Conservation (phyloP, 2,329 filamentous ascomycete species). For the Nigrograna mackinnonii region DNA sequence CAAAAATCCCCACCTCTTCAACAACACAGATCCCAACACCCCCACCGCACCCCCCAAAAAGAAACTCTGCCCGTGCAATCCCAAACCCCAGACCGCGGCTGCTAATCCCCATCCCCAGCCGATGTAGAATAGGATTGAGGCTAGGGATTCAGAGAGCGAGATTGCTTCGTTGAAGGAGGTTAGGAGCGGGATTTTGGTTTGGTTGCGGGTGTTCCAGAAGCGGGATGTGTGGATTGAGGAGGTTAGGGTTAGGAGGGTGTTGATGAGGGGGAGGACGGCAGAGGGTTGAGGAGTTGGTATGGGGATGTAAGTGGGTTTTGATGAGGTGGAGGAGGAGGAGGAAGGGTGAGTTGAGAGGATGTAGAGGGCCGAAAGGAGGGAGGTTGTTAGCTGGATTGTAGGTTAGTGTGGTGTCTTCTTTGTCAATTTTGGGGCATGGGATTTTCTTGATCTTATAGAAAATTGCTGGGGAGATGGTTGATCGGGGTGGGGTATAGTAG, state of each 20-base stretch:
- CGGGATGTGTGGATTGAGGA: conserved; percentile 14
- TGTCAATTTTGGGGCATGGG: too few species aligned
- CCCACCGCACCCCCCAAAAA: too few species aligned
- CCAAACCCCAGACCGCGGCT: too few species aligned
- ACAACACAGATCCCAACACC: too few species aligned
- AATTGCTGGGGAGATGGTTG: background rate
- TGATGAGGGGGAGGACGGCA: background rate
- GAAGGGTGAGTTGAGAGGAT: background rate
- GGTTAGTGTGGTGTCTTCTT: too few species aligned
- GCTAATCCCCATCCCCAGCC: too few species aligned
- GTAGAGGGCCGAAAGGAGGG: too few species aligned
- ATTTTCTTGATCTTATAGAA: background rate
- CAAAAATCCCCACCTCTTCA: too few species aligned
- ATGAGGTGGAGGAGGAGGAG: background rate
- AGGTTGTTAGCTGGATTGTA: too few species aligned
- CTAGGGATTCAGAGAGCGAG: too few species aligned
- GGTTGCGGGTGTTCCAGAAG: conserved; percentile 12
- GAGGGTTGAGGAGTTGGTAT: background rate
- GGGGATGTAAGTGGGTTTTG: background rate
- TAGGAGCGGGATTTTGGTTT: conserved; percentile 38
- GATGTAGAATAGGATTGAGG: too few species aligned
- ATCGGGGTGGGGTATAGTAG: background rate
- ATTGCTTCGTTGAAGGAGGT: conserved; percentile 43
- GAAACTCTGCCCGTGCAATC: too few species aligned
- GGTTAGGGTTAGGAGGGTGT: background rate